These are phyloP conservation scores for Lactarius vividus DNA, from an alignment of 768 basidiomycete genomes.

Conservation along the genomic window DNA sequence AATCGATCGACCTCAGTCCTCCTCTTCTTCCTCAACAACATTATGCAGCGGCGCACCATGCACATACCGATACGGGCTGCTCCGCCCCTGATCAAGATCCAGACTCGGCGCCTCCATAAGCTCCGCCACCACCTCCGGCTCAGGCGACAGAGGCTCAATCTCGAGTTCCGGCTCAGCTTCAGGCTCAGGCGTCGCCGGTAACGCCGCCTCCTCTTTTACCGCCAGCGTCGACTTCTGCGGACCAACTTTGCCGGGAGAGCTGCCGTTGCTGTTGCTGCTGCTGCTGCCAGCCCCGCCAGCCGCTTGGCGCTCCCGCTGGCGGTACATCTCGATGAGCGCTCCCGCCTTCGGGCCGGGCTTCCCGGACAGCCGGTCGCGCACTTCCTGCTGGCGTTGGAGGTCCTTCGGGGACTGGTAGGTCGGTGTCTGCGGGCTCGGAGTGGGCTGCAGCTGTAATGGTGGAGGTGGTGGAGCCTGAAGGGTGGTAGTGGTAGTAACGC, in stretches of 20 bases:
- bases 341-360: conserved; percentile 55
- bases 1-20: conserved; percentile 38
- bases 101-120: conserved; percentile 37
- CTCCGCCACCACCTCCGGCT: conserved; percentile 34
- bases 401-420: neutral
- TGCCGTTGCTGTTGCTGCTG: neutral
- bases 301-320: conserved; percentile 57
- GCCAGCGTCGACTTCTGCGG: conserved; percentile 3
- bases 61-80: conserved; percentile 68
- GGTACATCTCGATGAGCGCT: conserved; percentile 82
- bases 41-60: conserved; percentile 87
- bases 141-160: conserved; percentile 23
- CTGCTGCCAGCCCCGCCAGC: conserved; percentile 8
- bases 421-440: neutral
- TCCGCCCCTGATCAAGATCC: conserved; percentile 45
- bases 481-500: too few relatives aligned
- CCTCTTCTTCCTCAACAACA: conserved; percentile 80
- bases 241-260: conserved; percentile 33
- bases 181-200: conserved; percentile 30
- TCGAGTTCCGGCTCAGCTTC: conserved; percentile 11
- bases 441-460: too few relatives aligned
- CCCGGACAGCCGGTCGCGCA: conserved; percentile 23
- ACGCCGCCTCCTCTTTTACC: conserved; percentile 9
- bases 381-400: conserved; percentile 17
- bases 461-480: neutral